Evolutionary conservation across 805 yeast species (phyloP).

Genomic region (Sugiyamaella marilandica): DNA sequence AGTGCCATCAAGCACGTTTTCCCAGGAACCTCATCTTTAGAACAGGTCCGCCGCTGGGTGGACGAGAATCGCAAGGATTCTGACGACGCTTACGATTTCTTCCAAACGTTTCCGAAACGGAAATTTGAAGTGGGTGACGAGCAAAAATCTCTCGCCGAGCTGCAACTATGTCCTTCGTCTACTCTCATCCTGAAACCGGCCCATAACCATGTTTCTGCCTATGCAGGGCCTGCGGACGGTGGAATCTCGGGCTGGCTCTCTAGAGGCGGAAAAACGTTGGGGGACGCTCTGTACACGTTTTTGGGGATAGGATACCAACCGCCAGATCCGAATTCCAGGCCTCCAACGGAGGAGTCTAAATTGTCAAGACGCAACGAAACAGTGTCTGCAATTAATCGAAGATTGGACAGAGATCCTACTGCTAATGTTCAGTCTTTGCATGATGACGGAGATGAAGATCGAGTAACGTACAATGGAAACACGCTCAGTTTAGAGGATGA

Average conservation of each 20-base stretch:
- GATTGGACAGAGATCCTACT: not conserved
- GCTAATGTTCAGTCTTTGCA: conserved; percentile 1
- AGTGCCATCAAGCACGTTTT: conserved; percentile 51
- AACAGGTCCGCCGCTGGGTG: conserved; percentile 58
- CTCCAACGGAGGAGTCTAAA: not conserved
- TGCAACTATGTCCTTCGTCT: conserved; percentile 67
- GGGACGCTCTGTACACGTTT: conserved; percentile 26
- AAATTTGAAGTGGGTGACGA: conserved; percentile 64
- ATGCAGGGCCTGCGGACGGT: conserved; percentile 18
- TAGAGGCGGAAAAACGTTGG: conserved; percentile 19
- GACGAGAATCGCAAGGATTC: conserved; percentile 48
- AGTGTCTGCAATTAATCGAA: not conserved
- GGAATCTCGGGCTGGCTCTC: conserved; percentile 15
- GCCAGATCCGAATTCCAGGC: not conserved
- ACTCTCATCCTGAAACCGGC: conserved; percentile 69
- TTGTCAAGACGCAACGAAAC: not conserved
- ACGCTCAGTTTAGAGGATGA: conserved; percentile 50
- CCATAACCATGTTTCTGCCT: conserved; percentile 30
- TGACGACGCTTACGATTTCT: conserved; percentile 46
- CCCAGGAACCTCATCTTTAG: conserved; percentile 41
- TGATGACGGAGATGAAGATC: conserved; percentile 30
- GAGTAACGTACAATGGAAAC: conserved; percentile 56
- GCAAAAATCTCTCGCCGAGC: conserved; percentile 43
- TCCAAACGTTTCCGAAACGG: conserved; percentile 53
- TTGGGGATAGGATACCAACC: conserved; percentile 24